Percentiles rank a stretch among this genome's conserved stretches.
Conservation (phyloP, 495 filamentous ascomycete genomes). For the Clavariopsis aquatica region DNA sequence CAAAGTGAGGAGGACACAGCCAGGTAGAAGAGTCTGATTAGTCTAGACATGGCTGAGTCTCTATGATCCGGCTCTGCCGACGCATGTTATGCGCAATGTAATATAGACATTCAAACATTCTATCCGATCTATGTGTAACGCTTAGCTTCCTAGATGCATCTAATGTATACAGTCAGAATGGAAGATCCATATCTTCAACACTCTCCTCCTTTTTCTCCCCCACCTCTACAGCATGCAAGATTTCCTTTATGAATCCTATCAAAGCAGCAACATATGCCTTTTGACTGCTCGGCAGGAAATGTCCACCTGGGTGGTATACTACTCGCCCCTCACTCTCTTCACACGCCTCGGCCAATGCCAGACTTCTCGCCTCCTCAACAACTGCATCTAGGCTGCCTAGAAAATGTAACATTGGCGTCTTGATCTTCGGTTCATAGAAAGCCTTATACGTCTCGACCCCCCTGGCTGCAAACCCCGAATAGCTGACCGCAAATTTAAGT, state of each 20-base stretch:
- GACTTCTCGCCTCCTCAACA: conserved; percentile 73
- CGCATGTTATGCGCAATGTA: conserved; percentile 34
- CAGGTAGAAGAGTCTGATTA: not conserved
- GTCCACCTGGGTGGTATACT: conserved; percentile 86
- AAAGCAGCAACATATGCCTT: conserved; percentile 76
- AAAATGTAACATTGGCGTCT: conserved; percentile 78
- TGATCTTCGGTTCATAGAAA: conserved; percentile 75
- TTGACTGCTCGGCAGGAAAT: conserved; percentile 77
- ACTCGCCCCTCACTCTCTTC: conserved; percentile 58
- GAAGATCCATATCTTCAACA: conserved; percentile 63
- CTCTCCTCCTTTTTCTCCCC: conserved; percentile 46
- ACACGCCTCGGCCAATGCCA: conserved; percentile 68
- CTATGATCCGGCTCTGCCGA: conserved; percentile 24
- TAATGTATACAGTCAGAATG: conserved; percentile 4
- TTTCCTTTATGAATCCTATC: conserved; percentile 71
- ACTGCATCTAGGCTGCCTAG: conserved; percentile 85
- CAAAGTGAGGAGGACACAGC: conserved; percentile 20
- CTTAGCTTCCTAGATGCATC: conserved; percentile 15
- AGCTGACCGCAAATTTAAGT: conserved; percentile 76
- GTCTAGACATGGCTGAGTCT: conserved; percentile 30
- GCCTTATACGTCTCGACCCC: conserved; percentile 60
- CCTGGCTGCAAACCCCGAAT: conserved; percentile 72
- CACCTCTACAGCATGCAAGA: conserved; percentile 45
- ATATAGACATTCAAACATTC: conserved; percentile 34
- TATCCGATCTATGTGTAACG: conserved; percentile 19